Conservation (phyloP, 805 yeast species). For the Metschnikowia proteae region DNA sequence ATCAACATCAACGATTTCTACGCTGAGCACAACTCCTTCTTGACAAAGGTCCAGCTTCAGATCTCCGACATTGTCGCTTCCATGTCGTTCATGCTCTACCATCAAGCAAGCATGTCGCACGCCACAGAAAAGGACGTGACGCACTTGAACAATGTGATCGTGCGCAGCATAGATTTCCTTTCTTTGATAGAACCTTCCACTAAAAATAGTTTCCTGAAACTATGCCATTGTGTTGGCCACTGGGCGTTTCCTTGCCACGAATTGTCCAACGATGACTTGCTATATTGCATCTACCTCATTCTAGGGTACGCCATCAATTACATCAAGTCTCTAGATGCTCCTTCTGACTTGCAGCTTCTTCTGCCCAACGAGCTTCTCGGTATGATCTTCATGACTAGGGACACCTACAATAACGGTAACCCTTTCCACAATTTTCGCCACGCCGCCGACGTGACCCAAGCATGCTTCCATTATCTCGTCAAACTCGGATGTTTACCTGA, state of each 20-base stretch:
- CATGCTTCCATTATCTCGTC: slow-evolving; percentile 64
- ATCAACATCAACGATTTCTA: slow-evolving; percentile 20
- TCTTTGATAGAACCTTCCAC: slow-evolving; percentile 24
- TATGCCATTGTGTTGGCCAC: slow-evolving; percentile 45
- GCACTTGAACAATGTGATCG: slow-evolving; percentile 23
- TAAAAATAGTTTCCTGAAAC: slow-evolving; percentile 22
- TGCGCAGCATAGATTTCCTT: slow-evolving; percentile 30
- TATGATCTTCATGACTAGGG: slow-evolving; percentile 65
- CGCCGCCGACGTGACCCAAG: slow-evolving; percentile 93
- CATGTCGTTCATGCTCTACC: slow-evolving; percentile 31
- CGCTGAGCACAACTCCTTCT: neutral
- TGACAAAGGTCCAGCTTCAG: slow-evolving; percentile 8
- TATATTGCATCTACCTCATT: slow-evolving; percentile 56
- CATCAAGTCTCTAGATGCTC: slow-evolving; percentile 10
- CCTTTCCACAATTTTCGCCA: slow-evolving; percentile 95
- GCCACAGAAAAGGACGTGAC: slow-evolving; percentile 22
- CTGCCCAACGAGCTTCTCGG: slow-evolving; percentile 46
- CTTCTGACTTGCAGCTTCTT: slow-evolving; percentile 15
- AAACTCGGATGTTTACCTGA: slow-evolving; percentile 38
- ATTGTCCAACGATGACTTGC: slow-evolving; percentile 59
- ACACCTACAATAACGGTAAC: slow-evolving; percentile 77
- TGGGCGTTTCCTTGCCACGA: slow-evolving; percentile 75
- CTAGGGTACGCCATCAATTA: slow-evolving; percentile 42
- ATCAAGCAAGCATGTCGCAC: slow-evolving; percentile 24
- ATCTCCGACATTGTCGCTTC: slow-evolving; percentile 29